phyloP scores from a whole-genome alignment of 306 rosid species.

The Lotus japonicus region DNA sequence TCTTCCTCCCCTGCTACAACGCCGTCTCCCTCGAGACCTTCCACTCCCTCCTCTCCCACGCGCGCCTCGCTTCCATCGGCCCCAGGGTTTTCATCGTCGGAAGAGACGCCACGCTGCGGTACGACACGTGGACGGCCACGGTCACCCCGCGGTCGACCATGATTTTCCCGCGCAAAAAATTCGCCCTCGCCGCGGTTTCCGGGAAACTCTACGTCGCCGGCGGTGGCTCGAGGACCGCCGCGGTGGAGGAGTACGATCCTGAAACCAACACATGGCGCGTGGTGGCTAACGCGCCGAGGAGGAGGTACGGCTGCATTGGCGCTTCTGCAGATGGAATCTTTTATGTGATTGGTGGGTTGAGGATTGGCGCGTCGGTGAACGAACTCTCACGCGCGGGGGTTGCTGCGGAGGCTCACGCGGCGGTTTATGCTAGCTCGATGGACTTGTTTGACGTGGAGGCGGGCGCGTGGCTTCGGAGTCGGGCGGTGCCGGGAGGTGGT shows the following conservation, averaged over 20 bases:
- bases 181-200: constrained; percentile 41
- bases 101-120: constrained; percentile 38
- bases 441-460: constrained; percentile 64
- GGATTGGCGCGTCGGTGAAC: constrained; percentile 36
- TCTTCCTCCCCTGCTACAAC: constrained; percentile 30
- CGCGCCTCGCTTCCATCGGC: constrained; percentile 45
- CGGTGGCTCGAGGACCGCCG: constrained; percentile 27
- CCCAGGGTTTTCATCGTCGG: constrained; percentile 49
- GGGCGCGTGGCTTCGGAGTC: constrained; percentile 54
- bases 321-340: constrained; percentile 47
- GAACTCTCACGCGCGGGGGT: constrained; percentile 28
- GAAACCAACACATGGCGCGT: constrained; percentile 39
- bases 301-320: constrained; percentile 69
- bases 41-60: constrained; percentile 44
- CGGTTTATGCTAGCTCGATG: constrained; percentile 70
- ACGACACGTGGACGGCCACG: constrained; percentile 55
- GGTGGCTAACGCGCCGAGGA: constrained; percentile 36
- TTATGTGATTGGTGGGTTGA: constrained; percentile 60
- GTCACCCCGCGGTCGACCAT: constrained; percentile 36
- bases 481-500: constrained; percentile 55
- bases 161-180: constrained; percentile 52
- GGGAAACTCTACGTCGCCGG: constrained; percentile 63
- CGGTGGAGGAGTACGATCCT: constrained; percentile 62
- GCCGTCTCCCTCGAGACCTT: constrained; percentile 16
- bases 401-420: constrained; percentile 48